These are phyloP conservation scores for Ustilago trichophora DNA, from an alignment of 1,284 basidiomycete genomes.

Conservation along the genomic window DNA sequence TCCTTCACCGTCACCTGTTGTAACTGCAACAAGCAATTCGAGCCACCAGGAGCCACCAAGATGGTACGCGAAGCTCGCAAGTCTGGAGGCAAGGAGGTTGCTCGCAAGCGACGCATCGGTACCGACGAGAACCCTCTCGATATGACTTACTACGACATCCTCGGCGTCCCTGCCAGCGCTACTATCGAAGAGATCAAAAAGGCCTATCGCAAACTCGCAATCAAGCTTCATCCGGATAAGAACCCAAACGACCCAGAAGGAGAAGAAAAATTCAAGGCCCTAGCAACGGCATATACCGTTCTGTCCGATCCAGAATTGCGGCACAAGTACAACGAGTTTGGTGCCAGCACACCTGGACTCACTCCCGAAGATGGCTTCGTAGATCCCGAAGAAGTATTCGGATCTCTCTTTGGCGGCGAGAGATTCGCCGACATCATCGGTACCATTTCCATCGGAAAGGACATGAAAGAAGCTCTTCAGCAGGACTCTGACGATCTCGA, in stretches of 20 bases:
- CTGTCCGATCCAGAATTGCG: slow-evolving; percentile 85
- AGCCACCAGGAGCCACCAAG: slow-evolving; percentile 60
- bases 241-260: slow-evolving; percentile 91
- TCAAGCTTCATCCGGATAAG: slow-evolving; percentile 80
- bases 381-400: slow-evolving; percentile 87
- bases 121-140: slow-evolving; percentile 65
- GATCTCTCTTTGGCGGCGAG: slow-evolving; percentile 73
- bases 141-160: slow-evolving; percentile 70
- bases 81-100: slow-evolving; percentile 34
- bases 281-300: slow-evolving; percentile 72
- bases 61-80: slow-evolving; percentile 56
- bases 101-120: slow-evolving; percentile 60
- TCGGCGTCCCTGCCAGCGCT: slow-evolving; percentile 79
- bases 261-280: slow-evolving; percentile 75
- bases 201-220: slow-evolving; percentile 91
- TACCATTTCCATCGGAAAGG: slow-evolving; percentile 82
- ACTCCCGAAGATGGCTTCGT: slow-evolving; percentile 68
- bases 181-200: slow-evolving; percentile 90
- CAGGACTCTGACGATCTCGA: slow-evolving; percentile 79
- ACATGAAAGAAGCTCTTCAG: slow-evolving; percentile 98
- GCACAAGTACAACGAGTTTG: slow-evolving; percentile 89
- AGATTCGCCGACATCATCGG: slow-evolving; percentile 84
- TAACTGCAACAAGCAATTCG: slow-evolving; percentile 59
- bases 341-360: slow-evolving; percentile 65
- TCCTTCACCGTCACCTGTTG: slow-evolving; percentile 64